These are phyloP conservation scores for Sugiyamaella marilandica DNA, from an alignment of 805 yeast species.

Conservation along the genomic window DNA sequence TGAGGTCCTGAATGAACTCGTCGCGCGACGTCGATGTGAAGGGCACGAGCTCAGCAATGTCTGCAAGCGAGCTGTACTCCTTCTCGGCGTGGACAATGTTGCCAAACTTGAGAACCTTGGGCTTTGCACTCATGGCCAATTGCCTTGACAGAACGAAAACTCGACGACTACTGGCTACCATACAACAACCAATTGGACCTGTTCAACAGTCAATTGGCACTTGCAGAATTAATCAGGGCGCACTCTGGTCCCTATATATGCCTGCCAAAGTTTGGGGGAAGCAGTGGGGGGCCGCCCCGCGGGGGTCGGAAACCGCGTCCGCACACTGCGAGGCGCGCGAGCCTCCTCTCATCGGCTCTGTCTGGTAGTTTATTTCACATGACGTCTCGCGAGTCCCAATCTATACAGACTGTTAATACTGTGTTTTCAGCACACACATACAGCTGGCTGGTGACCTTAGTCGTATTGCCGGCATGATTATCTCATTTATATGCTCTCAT, in stretches of 20 bases:
- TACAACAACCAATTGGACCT: too few species aligned
- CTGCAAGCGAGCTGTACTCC: constrained; percentile 57
- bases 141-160: background rate
- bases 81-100: constrained; percentile 53
- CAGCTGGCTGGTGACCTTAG: too few species aligned
- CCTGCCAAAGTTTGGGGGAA: constrained; percentile 1
- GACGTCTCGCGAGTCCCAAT: background rate
- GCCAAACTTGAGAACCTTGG: constrained; percentile 65
- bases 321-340: background rate
- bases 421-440: too few species aligned
- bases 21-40: constrained; percentile 37
- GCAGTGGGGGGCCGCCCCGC: background rate
- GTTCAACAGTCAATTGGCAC: too few species aligned
- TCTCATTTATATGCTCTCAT: too few species aligned
- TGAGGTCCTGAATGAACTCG: constrained; percentile 38
- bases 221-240: too few species aligned
- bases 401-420: too few species aligned
- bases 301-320: background rate
- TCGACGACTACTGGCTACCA: too few species aligned
- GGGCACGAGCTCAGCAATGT: constrained; percentile 45
- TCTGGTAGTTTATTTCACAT: background rate
- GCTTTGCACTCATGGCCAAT: constrained; percentile 32
- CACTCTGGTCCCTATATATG: background rate
- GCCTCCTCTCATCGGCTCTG: background rate
- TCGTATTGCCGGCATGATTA: too few species aligned